Evolutionary conservation across 805 yeast species (phyloP).

Genomic region (Saccharomycopsis babjevae): DNA sequence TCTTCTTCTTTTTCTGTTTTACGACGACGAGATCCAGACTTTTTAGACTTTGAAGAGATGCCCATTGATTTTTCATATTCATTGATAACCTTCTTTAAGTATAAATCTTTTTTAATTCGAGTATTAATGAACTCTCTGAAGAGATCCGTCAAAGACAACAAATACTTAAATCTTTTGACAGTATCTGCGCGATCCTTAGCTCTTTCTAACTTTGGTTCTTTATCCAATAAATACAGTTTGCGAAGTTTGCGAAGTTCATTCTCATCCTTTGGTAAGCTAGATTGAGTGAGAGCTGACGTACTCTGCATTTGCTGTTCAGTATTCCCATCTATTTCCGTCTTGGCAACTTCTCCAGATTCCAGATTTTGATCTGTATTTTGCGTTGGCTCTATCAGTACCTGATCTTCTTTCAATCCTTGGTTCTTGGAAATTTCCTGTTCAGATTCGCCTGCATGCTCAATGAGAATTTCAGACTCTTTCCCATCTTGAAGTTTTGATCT

Average conservation of each 20-base stretch:
- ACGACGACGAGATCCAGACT: slow-evolving; percentile 42
- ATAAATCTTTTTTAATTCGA: slow-evolving; percentile 68
- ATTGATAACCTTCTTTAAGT: slow-evolving; percentile 50
- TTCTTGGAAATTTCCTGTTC: too few relatives aligned
- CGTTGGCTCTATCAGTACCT: not conserved
- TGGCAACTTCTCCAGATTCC: not conserved
- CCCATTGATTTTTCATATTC: slow-evolving; percentile 43
- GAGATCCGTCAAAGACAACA: slow-evolving; percentile 72
- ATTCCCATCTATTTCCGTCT: not conserved
- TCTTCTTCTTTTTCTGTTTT: slow-evolving; percentile 95
- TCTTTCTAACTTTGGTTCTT: slow-evolving; percentile 16
- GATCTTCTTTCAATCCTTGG: not conserved
- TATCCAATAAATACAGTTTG: slow-evolving; percentile 9
- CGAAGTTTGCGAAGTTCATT: not conserved
- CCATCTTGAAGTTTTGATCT: not conserved
- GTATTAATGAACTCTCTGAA: slow-evolving; percentile 82
- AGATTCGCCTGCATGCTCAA: too few relatives aligned
- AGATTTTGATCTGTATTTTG: not conserved
- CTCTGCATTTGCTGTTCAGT: not conserved
- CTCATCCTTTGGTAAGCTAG: not conserved
- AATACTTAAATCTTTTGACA: slow-evolving; percentile 67
- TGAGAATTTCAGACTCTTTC: not conserved
- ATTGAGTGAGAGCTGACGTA: not conserved
- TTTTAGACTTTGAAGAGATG: slow-evolving; percentile 23
- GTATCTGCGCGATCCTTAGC: slow-evolving; percentile 48